Conservation (phyloP, 345 rosid genomes). For the Xanthoceras sorbifolium region DNA sequence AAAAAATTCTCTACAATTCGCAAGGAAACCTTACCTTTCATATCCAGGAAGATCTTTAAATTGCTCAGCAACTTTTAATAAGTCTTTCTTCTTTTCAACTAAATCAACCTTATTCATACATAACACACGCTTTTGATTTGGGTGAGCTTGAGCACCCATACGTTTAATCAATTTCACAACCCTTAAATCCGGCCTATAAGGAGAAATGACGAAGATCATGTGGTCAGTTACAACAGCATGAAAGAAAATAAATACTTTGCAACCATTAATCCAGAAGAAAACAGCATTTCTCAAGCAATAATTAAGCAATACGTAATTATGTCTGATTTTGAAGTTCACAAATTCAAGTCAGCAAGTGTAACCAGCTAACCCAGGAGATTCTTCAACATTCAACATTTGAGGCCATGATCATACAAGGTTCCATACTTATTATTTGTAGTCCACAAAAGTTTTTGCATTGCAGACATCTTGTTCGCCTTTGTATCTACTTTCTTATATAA, state of each 20-base stretch:
- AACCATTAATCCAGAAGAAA: not conserved
- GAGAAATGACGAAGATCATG: not conserved
- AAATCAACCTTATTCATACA: slow-evolving; percentile 95
- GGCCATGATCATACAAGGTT: too few species aligned
- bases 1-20: not conserved
- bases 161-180: slow-evolving; percentile 67
- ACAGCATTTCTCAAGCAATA: not conserved
- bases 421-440: too few species aligned
- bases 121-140: slow-evolving; percentile 72
- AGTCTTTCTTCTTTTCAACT: slow-evolving; percentile 76
- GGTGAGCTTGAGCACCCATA: slow-evolving; percentile 65
- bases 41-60: slow-evolving; percentile 80
- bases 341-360: not conserved
- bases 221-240: not conserved
- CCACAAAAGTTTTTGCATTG: too few species aligned
- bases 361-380: not conserved
- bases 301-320: not conserved
- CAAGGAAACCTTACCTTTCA: slow-evolving; percentile 57
- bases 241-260: not conserved
- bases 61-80: slow-evolving; percentile 69
- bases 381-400: not conserved
- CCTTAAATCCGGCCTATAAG: slow-evolving; percentile 75
- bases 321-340: not conserved
- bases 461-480: too few species aligned
- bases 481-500: too few species aligned